Evolutionary conservation across 1,284 basidiomycete genomes (phyloP).

Genomic region (Xerocomus nothofagi): DNA sequence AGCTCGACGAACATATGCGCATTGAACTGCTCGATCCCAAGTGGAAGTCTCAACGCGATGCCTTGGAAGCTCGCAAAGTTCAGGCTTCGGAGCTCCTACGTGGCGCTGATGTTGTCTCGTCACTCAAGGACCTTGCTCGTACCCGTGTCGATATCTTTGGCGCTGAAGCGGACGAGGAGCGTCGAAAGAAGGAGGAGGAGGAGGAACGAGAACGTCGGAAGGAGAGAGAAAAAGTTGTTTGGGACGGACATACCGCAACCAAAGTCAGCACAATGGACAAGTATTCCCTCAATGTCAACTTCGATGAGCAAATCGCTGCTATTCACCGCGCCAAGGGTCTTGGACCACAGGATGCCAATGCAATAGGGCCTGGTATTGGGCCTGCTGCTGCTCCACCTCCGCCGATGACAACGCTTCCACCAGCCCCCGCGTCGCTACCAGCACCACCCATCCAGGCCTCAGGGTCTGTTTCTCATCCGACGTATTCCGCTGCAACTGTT

Average conservation of each 20-base stretch:
- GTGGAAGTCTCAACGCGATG: slow-evolving; percentile 94
- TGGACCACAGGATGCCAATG: slow-evolving; percentile 73
- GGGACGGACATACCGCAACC: slow-evolving; percentile 94
- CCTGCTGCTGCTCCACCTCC: slow-evolving; percentile 70
- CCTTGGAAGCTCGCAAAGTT: slow-evolving; percentile 82
- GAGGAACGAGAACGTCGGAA: slow-evolving; percentile 75
- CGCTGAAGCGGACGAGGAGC: slow-evolving; percentile 85
- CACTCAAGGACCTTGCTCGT: slow-evolving; percentile 86
- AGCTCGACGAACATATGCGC: slow-evolving; percentile 96
- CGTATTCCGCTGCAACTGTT: slow-evolving; percentile 71
- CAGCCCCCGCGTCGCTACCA: slow-evolving; percentile 64
- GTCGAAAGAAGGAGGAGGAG: slow-evolving; percentile 81
- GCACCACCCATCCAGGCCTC: slow-evolving; percentile 53
- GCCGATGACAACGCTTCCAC: slow-evolving; percentile 57
- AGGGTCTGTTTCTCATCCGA: slow-evolving; percentile 41
- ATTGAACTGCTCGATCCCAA: slow-evolving; percentile 97
- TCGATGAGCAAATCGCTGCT: slow-evolving; percentile 94
- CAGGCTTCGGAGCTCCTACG: slow-evolving; percentile 87
- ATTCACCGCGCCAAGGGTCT: slow-evolving; percentile 89
- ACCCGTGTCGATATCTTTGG: slow-evolving; percentile 95
- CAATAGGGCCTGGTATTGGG: slow-evolving; percentile 82
- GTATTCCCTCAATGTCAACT: slow-evolving; percentile 86
- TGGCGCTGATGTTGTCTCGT: slow-evolving; percentile 89
- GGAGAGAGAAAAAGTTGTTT: slow-evolving; percentile 89
- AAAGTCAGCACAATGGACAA: slow-evolving; percentile 87